Conservation (phyloP, 345 rosid genomes). For the Corchorus olitorius region DNA sequence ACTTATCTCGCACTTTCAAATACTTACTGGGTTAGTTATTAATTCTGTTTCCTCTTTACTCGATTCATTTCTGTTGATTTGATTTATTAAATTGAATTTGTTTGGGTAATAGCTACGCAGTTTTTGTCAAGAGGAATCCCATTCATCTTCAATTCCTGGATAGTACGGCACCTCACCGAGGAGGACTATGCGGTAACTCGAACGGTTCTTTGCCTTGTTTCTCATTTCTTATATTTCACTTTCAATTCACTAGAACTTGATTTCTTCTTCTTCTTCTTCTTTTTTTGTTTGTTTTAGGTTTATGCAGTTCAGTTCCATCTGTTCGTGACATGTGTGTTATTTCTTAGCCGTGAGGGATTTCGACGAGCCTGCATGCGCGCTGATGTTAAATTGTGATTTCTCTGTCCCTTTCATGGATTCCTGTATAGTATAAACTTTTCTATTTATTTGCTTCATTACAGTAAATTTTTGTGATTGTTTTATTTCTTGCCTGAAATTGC, state of each 20-base stretch:
- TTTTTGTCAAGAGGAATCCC: constrained; percentile 86
- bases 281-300: constrained; percentile 45
- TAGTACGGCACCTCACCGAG: constrained; percentile 74
- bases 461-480: neutral
- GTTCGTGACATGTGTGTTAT: constrained; percentile 82
- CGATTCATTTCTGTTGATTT: neutral
- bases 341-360: constrained; percentile 95
- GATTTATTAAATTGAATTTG: neutral
- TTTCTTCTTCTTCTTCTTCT: constrained; percentile 9
- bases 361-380: constrained; percentile 91
- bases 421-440: neutral
- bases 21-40: constrained; percentile 48
- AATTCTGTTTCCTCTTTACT: neutral
- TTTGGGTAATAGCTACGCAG: constrained; percentile 60
- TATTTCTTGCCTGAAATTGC: neutral
- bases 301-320: constrained; percentile 92
- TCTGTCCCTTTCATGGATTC: constrained; percentile 1
- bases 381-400: constrained; percentile 59
- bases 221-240: neutral
- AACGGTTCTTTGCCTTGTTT: neutral
- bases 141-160: constrained; percentile 83
- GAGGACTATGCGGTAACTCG: constrained; percentile 75
- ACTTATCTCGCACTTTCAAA: constrained; percentile 68
- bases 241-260: neutral
- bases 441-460: neutral